Evolutionary conservation across 768 basidiomycete species (phyloP), one percentile per base, ranked within the genome.

Genomic region (Cystobasidium onofrii): DNA sequence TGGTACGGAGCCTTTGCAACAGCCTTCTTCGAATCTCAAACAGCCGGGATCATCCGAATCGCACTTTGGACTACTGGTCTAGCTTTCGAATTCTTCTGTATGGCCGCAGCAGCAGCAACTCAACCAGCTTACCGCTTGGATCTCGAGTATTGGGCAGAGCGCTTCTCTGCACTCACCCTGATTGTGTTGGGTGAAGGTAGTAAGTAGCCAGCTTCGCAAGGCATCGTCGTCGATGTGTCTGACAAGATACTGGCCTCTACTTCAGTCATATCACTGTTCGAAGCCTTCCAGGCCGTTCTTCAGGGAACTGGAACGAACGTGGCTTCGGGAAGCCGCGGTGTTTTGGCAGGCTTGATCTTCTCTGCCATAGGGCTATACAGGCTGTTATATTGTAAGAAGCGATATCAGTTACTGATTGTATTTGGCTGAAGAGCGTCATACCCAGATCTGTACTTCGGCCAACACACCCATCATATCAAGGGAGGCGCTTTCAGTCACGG

Each of bases 161-260:
- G 66, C 29, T 69, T 69, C 23, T 41, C 66, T n/a, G 66, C 66
- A 18, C 50, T 69, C 10, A 69, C 66, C 12, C 66, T 69, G 9
- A 46, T 64, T 34, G 63, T 64, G 18, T 36, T 64, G 63, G 63
- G 63, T 15, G 63, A 64, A 46, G 63, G 63, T 13, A 60, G 57
- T 60, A 60, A 60, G 57, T 60, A 9, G 7, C 25, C 31, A 6
- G 52, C n/a, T 54, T n/a, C 52, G n/a, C n/a, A n/a, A n/a, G n/a
- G n/a, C n/a, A n/a, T n/a, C n/a, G n/a, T n/a, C n/a, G n/a, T n/a
- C n/a, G n/a, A n/a, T n/a, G n/a, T n/a, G n/a, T n/a, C n/a, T n/a
- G n/a, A n/a, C n/a, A n/a, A n/a, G n/a, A n/a, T n/a, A n/a, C 20
- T 27, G 33, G 6, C 29, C 61, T 7, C n/a, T 6, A 6, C 61